Evolutionary conservation across 805 yeast species (phyloP).

Genomic region (Priceomyces melissophilus): DNA sequence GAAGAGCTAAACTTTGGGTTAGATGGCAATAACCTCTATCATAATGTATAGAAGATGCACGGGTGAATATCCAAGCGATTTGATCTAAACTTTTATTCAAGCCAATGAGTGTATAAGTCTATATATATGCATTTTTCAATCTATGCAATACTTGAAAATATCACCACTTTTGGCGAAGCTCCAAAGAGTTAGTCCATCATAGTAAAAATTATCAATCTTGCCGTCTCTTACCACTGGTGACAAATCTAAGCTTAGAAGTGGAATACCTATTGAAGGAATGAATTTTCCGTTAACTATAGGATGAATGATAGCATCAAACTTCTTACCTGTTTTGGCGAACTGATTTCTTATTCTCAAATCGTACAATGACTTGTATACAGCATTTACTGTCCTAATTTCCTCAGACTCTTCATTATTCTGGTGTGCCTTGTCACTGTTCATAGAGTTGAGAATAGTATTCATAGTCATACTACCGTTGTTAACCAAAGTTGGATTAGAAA

Average conservation of each 20-base stretch:
- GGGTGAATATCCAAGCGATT: neutral
- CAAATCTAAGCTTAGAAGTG: conserved; percentile 30
- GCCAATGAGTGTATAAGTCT: neutral
- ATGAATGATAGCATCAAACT: conserved; percentile 26
- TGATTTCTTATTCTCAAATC: conserved; percentile 35
- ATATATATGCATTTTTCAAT: neutral
- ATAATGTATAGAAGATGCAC: conserved; percentile 7
- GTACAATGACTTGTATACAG: conserved; percentile 32
- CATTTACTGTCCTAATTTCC: conserved; percentile 24
- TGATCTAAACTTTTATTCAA: neutral
- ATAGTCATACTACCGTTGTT: conserved; percentile 17
- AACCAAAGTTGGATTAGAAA: conserved; percentile 1
- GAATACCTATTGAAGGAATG: conserved; percentile 38
- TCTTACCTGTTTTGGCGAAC: conserved; percentile 14
- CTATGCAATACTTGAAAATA: conserved; percentile 29
- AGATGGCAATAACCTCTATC: conserved; percentile 31
- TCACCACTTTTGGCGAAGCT: conserved; percentile 40
- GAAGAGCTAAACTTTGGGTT: conserved; percentile 45
- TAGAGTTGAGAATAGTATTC: conserved; percentile 17
- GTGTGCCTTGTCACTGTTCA: conserved; percentile 3
- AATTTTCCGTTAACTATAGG: conserved; percentile 35
- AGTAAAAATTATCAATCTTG: conserved; percentile 29
- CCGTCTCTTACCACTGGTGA: conserved; percentile 32
- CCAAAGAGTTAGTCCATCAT: conserved; percentile 31
- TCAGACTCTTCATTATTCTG: conserved; percentile 9